Percentiles rank a stretch among this genome's conserved stretches.
Evolutionary conservation across 2,329 filamentous ascomycete species (phyloP).

Genomic region (Epichloe sp.): DNA sequence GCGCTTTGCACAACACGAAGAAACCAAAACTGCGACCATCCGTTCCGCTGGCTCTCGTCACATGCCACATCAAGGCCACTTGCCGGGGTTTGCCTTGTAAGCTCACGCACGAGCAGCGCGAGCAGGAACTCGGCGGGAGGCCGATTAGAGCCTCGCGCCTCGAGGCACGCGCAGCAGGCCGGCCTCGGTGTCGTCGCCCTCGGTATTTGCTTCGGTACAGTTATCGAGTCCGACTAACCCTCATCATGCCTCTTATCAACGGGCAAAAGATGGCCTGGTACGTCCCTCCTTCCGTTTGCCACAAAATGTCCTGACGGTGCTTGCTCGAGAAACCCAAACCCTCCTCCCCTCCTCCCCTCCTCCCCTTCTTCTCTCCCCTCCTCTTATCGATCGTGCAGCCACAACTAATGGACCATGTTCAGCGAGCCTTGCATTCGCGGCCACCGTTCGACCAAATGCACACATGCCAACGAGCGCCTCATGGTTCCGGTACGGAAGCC

Average conservation of each 20-base stretch:
- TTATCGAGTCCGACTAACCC: background rate
- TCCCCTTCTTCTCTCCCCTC: background rate
- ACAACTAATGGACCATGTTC: slow-evolving; percentile 1
- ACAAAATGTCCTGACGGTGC: background rate
- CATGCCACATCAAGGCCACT: background rate
- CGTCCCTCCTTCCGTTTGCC: slow-evolving; percentile 17
- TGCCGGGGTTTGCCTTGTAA: background rate
- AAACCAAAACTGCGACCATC: no score
- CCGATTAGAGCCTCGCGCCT: background rate
- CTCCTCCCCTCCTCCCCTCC: background rate
- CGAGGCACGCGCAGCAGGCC: background rate
- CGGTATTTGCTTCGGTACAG: background rate
- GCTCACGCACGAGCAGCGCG: background rate
- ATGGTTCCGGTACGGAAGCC: slow-evolving; percentile 62
- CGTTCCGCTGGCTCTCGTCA: no score
- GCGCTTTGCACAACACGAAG: no score
- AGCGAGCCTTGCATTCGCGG: slow-evolving; percentile 65
- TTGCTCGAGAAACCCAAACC: background rate
- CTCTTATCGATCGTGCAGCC: background rate
- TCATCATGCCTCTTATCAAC: slow-evolving; percentile 53
- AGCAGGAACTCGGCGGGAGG: background rate
- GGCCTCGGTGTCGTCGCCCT: background rate
- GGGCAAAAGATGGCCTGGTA: slow-evolving; percentile 65
- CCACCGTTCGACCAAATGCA: slow-evolving; percentile 64
- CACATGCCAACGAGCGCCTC: slow-evolving; percentile 51